Evolutionary conservation across 306 rosid genomes (phyloP).

Genomic region (Quercus suber): DNA sequence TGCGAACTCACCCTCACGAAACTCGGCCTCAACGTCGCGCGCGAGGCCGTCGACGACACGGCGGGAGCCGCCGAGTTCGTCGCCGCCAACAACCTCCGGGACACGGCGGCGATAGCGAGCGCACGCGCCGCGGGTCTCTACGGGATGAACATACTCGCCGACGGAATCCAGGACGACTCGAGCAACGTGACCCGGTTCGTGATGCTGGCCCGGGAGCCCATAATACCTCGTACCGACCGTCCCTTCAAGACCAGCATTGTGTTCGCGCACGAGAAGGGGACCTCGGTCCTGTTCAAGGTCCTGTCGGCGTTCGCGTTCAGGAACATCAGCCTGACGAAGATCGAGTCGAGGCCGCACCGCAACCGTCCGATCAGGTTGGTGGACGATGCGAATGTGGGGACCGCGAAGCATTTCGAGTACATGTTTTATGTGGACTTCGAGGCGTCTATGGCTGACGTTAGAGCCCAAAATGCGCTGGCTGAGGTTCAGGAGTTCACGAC

Average conservation of each 20-base stretch:
- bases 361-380: slow-evolving; percentile 88
- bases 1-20: slow-evolving; percentile 80
- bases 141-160: slow-evolving; percentile 67
- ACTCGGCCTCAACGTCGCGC: slow-evolving; percentile 77
- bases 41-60: slow-evolving; percentile 94
- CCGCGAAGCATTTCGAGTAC: slow-evolving; percentile 93
- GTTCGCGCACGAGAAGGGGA: slow-evolving; percentile 92
- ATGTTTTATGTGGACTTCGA: slow-evolving; percentile 92
- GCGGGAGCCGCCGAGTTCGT: slow-evolving; percentile 91
- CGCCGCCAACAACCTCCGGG: slow-evolving; percentile 60
- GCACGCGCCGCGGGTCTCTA: slow-evolving; percentile 87
- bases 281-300: slow-evolving; percentile 89
- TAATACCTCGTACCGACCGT: slow-evolving; percentile 80
- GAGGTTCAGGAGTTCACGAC: slow-evolving; percentile 98
- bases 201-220: slow-evolving; percentile 91
- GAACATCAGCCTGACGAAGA: slow-evolving; percentile 89
- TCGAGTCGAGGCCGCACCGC: slow-evolving; percentile 87
- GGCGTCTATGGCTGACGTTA: slow-evolving; percentile 91
- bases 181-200: slow-evolving; percentile 92
- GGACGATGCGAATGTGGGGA: slow-evolving; percentile 84
- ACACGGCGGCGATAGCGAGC: slow-evolving; percentile 85
- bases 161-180: slow-evolving; percentile 91
- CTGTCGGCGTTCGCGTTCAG: slow-evolving; percentile 87
- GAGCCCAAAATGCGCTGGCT: slow-evolving; percentile 90
- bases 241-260: slow-evolving; percentile 95